Evolutionary conservation across 2,329 filamentous ascomycete genomes (phyloP).

Genomic region (Curvularia spicifera): DNA sequence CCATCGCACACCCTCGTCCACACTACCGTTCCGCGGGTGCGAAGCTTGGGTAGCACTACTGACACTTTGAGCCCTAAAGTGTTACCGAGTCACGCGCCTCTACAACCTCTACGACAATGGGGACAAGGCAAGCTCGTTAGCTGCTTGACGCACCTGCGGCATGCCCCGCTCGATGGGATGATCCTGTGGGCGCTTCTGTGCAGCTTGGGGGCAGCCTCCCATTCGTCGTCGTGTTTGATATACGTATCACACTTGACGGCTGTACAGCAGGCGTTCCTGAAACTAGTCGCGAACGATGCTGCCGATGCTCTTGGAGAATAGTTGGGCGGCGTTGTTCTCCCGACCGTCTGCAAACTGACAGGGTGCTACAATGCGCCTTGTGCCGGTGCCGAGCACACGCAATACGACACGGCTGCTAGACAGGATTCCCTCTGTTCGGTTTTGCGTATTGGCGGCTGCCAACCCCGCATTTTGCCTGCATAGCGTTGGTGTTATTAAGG

Average conservation of each 20-base stretch:
- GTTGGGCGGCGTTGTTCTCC: slow-evolving; percentile 7
- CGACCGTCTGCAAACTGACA: slow-evolving; percentile 12
- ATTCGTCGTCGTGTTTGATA: slow-evolving; percentile 24
- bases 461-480: slow-evolving; percentile 48
- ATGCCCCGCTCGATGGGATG: slow-evolving; percentile 19
- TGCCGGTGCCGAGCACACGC: slow-evolving; percentile 28
- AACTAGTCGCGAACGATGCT: slow-evolving; percentile 33
- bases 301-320: slow-evolving; percentile 15
- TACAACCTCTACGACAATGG: slow-evolving; percentile 23
- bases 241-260: slow-evolving; percentile 18
- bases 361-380: slow-evolving; percentile 26
- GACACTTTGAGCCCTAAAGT: slow-evolving; percentile 25
- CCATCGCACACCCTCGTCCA: slow-evolving; percentile 29
- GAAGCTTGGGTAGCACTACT: slow-evolving; percentile 24
- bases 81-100: slow-evolving; percentile 43
- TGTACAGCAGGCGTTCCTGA: slow-evolving; percentile 33
- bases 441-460: slow-evolving; percentile 27
- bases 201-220: slow-evolving; percentile 18
- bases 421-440: slow-evolving; percentile 20
- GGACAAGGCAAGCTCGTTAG: slow-evolving; percentile 31
- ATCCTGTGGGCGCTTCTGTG: slow-evolving; percentile 30
- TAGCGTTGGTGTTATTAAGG: slow-evolving; percentile 36
- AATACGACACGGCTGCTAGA: slow-evolving; percentile 30
- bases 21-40: slow-evolving; percentile 28
- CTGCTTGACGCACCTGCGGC: slow-evolving; percentile 24